Base-by-base conservation (phyloP, 805 yeast genomes). In the Spathaspora boniae region DNA sequence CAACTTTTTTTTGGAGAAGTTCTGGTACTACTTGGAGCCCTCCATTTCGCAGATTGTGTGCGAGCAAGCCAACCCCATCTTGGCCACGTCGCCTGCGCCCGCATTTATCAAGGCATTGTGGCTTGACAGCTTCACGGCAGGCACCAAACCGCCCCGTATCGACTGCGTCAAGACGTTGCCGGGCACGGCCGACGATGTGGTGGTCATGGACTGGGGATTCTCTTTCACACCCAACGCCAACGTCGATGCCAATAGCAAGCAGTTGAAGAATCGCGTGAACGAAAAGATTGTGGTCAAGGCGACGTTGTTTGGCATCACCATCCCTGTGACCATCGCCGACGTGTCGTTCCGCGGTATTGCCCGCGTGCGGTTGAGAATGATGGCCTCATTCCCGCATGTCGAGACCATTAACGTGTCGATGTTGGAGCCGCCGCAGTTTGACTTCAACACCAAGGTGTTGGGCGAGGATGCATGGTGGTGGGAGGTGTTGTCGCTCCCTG, bases 121-220 rank as follows among this genome's bases (percentile, higher is more conserved):
- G 86, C 74, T 91, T 35, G 93, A 86, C 56, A 76, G 86, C 40
- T 81, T 93, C 56, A 93, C 98, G 6, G 74, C 83, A 12, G 99
- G 99, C 43, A 82, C 96, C 5, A 93, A 93, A 63, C 96, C 99
- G 7, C 96, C 96, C 22, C 76, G 98, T 58, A 72, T 93, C 41
- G 97, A 93, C 54, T 71, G 72, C 44, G 97, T 91, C 14, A 86
- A 93, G 55, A 86, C 97, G 2, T 76, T 88, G 52, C 85, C 82
- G 32, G 86, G 91, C 44, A 91, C 97, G n/a, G 81, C 78, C 20
- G 84, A 83, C 43, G 96, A 91, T 53, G 82, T 93, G 34, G 94
- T 91, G 8, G 96, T 94, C 35, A 93, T 93, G 96, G 98, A 93
- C 61, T 91, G 97, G 97, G 83, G 80, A 27, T 75, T 84, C 29